phyloP scores from a whole-genome alignment of 208 protist genomes.

The Leishmania guyanensis region DNA sequence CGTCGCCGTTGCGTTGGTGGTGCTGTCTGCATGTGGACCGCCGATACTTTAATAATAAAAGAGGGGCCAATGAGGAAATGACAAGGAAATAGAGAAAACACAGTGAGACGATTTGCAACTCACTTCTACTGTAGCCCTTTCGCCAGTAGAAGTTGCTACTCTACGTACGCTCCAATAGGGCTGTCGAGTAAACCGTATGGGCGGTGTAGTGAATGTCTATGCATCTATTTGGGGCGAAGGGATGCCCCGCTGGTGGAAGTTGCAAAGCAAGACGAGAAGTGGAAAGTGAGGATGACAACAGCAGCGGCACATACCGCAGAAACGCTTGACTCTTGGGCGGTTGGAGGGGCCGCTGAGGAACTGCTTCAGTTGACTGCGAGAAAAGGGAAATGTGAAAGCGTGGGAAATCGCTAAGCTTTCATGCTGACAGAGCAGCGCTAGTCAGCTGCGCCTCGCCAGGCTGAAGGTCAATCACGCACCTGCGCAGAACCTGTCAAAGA shows the following conservation, averaged over 20 bases:
- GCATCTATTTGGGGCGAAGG: background rate
- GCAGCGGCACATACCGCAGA: background rate
- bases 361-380: background rate
- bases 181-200: background rate
- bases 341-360: background rate
- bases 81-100: background rate
- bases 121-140: background rate
- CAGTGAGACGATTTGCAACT: background rate
- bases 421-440: background rate
- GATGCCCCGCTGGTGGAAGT: background rate
- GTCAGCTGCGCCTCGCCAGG: background rate
- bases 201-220: background rate
- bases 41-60: background rate
- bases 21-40: slow-evolving; percentile 4
- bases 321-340: background rate
- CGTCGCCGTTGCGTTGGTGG: slow-evolving; percentile 8
- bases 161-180: background rate
- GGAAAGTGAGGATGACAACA: background rate
- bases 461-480: background rate
- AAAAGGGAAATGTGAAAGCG: background rate
- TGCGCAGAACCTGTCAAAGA: background rate
- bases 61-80: background rate
- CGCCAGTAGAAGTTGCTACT: background rate
- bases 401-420: background rate
- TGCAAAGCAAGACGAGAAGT: background rate